phyloP scores from a whole-genome alignment of 2,329 filamentous ascomycete species.

The Arthrinium phaeospermum region DNA sequence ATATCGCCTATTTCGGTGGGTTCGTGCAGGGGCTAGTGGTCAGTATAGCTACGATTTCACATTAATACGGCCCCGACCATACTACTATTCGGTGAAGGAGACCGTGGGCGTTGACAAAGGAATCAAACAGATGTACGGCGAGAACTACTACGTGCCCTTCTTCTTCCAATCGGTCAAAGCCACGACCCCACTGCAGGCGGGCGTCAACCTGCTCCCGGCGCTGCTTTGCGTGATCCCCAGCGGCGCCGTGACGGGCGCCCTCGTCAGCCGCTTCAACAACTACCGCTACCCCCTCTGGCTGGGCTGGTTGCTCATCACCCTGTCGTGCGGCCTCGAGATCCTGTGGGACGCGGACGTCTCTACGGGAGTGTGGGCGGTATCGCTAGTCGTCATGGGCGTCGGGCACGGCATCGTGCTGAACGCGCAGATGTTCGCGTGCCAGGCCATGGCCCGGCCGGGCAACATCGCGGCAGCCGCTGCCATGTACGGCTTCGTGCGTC shows the following conservation, averaged over 20 bases:
- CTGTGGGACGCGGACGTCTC: slow-evolving; percentile 26
- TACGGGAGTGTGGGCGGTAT: slow-evolving; percentile 25
- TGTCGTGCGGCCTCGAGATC: slow-evolving; percentile 28
- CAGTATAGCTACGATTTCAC: slow-evolving; percentile 6
- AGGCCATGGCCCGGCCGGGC: slow-evolving; percentile 26
- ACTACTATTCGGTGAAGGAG: neutral
- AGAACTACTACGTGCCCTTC: slow-evolving; percentile 25
- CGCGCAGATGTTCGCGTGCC: slow-evolving; percentile 32
- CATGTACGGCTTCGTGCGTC: slow-evolving; percentile 47
- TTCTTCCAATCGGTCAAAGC: slow-evolving; percentile 22
- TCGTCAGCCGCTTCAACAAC: slow-evolving; percentile 23
- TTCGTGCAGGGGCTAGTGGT: slow-evolving; percentile 25
- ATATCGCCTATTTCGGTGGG: slow-evolving; percentile 24
- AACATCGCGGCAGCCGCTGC: slow-evolving; percentile 28
- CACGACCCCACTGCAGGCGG: slow-evolving; percentile 18
- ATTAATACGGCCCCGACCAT: neutral
- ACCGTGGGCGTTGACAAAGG: neutral
- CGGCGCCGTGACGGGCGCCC: slow-evolving; percentile 23
- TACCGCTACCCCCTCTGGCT: slow-evolving; percentile 24
- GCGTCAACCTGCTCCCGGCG: slow-evolving; percentile 22
- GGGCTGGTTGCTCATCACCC: slow-evolving; percentile 20
- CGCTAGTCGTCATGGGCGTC: slow-evolving; percentile 27
- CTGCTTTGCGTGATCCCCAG: slow-evolving; percentile 24
- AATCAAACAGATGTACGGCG: slow-evolving; percentile 23
- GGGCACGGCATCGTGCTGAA: slow-evolving; percentile 32